Evolutionary conservation across 208 protist species (phyloP).

Genomic region (Herpetomonas samuelpessoai): DNA sequence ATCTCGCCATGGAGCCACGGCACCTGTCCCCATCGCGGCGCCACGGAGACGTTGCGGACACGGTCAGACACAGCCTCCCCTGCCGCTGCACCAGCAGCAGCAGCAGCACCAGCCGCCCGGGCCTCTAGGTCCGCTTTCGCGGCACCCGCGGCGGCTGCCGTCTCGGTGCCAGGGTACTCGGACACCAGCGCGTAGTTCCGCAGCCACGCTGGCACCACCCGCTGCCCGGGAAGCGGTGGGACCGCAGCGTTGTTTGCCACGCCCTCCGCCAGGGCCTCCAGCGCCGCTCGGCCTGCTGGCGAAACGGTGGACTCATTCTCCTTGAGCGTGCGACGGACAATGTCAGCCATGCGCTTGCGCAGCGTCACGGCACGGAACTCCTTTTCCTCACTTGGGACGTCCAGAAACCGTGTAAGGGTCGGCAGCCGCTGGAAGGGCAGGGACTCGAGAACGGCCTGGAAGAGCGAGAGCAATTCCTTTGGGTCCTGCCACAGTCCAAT

Average conservation of each 20-base stretch:
- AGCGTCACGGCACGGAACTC: slow-evolving; percentile 82
- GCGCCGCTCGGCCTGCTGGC: slow-evolving; percentile 14
- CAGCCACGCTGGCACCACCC: slow-evolving; percentile 60
- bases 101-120: too few species aligned
- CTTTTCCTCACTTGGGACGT: slow-evolving; percentile 21
- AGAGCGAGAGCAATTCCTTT: slow-evolving; percentile 55
- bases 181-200: slow-evolving; percentile 57
- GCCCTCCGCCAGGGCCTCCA: slow-evolving; percentile 36
- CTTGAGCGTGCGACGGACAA: slow-evolving; percentile 51
- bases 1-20: slow-evolving; percentile 91
- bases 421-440: slow-evolving; percentile 47
- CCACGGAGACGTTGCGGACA: slow-evolving; percentile 8
- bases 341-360: slow-evolving; percentile 44
- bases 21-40: slow-evolving; percentile 78
- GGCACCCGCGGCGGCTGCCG: slow-evolving; percentile 3
- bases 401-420: slow-evolving; percentile 75
- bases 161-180: slow-evolving; percentile 32
- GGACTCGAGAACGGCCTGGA: slow-evolving; percentile 41
- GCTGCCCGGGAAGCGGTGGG: slow-evolving; percentile 64
- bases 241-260: slow-evolving; percentile 44
- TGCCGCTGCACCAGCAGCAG: background rate
- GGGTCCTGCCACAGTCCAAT: slow-evolving; percentile 70
- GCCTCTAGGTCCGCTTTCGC: background rate
- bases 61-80: too few species aligned
- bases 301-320: slow-evolving; percentile 15